Percentiles rank a stretch among this genome's conserved stretches.
Conservation (phyloP, 257 asterid species). For the Striga asiatica region DNA sequence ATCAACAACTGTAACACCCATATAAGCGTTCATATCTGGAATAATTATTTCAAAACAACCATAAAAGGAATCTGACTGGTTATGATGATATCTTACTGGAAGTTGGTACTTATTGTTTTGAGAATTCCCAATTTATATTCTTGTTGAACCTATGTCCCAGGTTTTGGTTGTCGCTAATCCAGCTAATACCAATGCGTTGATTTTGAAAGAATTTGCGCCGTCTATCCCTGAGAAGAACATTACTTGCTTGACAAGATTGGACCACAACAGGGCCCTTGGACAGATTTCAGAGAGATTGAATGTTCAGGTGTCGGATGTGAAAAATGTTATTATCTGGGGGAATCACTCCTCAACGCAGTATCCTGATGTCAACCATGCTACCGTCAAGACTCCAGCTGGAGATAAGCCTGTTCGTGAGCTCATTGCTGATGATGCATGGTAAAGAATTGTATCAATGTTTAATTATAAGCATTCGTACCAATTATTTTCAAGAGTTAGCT, state of each 20-base stretch:
- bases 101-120: background rate
- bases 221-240: slow-evolving; percentile 80
- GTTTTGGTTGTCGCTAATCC: slow-evolving; percentile 98
- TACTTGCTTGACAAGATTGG: slow-evolving; percentile 84
- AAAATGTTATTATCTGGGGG: slow-evolving; percentile 91
- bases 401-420: slow-evolving; percentile 76
- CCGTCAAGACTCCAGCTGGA: slow-evolving; percentile 62
- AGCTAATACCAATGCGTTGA: slow-evolving; percentile 91
- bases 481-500: background rate
- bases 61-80: too few species aligned
- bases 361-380: slow-evolving; percentile 88
- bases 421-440: slow-evolving; percentile 73
- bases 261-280: slow-evolving; percentile 97
- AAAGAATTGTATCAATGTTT: slow-evolving; percentile 3
- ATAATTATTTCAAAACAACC: background rate
- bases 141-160: slow-evolving; percentile 22
- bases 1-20: too few species aligned
- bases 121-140: background rate
- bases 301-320: slow-evolving; percentile 80
- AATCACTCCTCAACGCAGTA: slow-evolving; percentile 92
- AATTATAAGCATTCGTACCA: background rate
- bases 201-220: slow-evolving; percentile 84
- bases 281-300: slow-evolving; percentile 77
- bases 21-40: too few species aligned
- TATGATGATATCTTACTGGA: background rate